phyloP scores from a whole-genome alignment of 202 grass and related monocot genomes.

The Panicum virgatum region DNA sequence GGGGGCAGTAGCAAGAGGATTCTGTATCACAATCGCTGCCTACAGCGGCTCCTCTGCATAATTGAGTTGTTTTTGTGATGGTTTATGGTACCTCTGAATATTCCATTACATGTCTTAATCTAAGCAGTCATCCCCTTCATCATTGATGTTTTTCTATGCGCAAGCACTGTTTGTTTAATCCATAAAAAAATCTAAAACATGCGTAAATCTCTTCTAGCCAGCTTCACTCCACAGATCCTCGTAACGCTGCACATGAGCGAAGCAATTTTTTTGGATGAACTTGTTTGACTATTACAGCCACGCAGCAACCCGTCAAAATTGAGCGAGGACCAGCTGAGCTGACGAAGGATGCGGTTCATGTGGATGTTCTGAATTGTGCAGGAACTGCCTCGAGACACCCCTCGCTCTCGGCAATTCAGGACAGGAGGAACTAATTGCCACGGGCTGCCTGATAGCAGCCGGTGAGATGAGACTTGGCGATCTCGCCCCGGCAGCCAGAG shows the following conservation, averaged over 20 bases:
- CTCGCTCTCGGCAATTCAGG: background rate
- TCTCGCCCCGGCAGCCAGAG: background rate
- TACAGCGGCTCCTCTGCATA: background rate
- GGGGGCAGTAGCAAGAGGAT: background rate
- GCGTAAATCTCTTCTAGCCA: background rate
- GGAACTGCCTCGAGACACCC: background rate
- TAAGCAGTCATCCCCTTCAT: background rate
- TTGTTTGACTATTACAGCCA: background rate
- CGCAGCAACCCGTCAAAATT: background rate
- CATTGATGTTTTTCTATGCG: background rate
- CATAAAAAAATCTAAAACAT: background rate
- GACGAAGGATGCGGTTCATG: no score
- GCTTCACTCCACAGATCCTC: no score
- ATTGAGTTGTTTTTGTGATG: constrained; percentile 26
- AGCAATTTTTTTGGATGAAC: background rate
- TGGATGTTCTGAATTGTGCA: background rate
- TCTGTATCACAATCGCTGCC: constrained; percentile 14
- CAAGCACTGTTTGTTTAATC: background rate
- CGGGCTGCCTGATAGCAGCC: background rate
- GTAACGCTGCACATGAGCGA: background rate
- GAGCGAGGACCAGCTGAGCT: background rate
- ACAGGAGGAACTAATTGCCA: background rate
- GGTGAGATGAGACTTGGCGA: background rate
- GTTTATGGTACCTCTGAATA: background rate
- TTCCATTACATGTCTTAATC: background rate